Percentiles rank a stretch among this genome's conserved stretches.
Conservation (phyloP, 139 green algal genomes). For the Limnomonas spitsbergensis region DNA sequence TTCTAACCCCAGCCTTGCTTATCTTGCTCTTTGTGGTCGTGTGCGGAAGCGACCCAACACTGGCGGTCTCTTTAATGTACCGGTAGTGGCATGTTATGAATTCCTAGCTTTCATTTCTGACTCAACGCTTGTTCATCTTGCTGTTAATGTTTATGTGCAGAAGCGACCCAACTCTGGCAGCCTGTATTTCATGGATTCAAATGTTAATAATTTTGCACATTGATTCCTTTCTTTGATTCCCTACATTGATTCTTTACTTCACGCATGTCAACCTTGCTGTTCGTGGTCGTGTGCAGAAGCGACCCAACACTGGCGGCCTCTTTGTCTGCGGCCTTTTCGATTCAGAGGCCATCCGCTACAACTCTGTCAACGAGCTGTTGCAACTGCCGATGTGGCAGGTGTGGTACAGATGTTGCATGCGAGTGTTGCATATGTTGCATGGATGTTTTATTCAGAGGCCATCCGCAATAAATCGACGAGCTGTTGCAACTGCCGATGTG, state of each 20-base stretch:
- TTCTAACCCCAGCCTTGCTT: neutral
- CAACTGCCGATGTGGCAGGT: neutral
- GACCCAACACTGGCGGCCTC: neutral
- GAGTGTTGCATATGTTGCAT: neutral
- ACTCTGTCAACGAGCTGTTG: constrained; percentile 14
- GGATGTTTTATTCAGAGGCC: neutral
- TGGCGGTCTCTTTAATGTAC: neutral
- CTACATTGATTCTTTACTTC: neutral
- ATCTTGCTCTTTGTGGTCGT: no score
- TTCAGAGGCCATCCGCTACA: neutral
- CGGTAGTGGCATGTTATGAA: no score
- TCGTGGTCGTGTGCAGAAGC: constrained; percentile 17
- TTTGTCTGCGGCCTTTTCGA: constrained; percentile 6
- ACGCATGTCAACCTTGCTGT: neutral
- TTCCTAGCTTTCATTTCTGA: no score
- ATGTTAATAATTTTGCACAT: neutral
- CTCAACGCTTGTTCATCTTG: no score
- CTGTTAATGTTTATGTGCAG: neutral
- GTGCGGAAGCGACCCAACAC: constrained; percentile 7
- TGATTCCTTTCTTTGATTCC: neutral
- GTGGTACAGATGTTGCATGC: neutral
- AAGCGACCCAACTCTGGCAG: neutral
- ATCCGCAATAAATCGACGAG: neutral
- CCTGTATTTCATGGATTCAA: neutral
- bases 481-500: neutral